Conservation (phyloP, 129 eudicot species). For the Ambrosia trifida region DNA sequence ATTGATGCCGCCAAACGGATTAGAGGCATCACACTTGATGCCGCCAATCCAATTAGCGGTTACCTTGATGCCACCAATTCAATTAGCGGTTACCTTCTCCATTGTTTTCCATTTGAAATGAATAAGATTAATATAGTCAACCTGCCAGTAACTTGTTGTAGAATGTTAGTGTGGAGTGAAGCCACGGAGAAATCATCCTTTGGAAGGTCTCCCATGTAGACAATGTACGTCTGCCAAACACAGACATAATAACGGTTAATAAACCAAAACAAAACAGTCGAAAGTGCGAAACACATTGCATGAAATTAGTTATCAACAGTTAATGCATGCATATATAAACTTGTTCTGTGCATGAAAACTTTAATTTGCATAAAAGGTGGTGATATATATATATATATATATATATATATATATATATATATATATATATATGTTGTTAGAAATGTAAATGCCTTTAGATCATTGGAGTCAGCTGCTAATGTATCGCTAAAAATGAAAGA, state of each 20-base stretch:
- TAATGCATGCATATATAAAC: background rate
- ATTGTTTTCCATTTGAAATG: too few species aligned
- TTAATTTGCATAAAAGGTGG: background rate
- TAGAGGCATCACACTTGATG: too few species aligned
- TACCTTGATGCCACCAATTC: too few species aligned
- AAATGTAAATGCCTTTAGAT: slow-evolving; percentile 27
- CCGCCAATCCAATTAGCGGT: too few species aligned
- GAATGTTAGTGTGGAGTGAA: slow-evolving; percentile 53
- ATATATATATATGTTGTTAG: background rate
- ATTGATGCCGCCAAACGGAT: too few species aligned
- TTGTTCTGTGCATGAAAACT: background rate
- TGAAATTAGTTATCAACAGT: background rate
- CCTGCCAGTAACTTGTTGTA: slow-evolving; percentile 63
- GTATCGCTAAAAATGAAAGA: slow-evolving; percentile 17
- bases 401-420: too few species aligned
- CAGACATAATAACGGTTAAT: background rate
- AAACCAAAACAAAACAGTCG: background rate
- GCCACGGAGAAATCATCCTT: slow-evolving; percentile 45
- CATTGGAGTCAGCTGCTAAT: slow-evolving; percentile 37
- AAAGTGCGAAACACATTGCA: too few species aligned
- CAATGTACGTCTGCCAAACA: slow-evolving; percentile 61
- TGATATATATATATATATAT: too few species aligned
- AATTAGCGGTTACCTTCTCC: too few species aligned
- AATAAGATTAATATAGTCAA: slow-evolving; percentile 2
- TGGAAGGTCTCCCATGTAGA: slow-evolving; percentile 77